Percentiles rank a stretch among this genome's conserved stretches.
These are phyloP conservation scores for Leccinum olivaceopallidum DNA, from an alignment of 768 basidiomycete species.

Conservation along the genomic window DNA sequence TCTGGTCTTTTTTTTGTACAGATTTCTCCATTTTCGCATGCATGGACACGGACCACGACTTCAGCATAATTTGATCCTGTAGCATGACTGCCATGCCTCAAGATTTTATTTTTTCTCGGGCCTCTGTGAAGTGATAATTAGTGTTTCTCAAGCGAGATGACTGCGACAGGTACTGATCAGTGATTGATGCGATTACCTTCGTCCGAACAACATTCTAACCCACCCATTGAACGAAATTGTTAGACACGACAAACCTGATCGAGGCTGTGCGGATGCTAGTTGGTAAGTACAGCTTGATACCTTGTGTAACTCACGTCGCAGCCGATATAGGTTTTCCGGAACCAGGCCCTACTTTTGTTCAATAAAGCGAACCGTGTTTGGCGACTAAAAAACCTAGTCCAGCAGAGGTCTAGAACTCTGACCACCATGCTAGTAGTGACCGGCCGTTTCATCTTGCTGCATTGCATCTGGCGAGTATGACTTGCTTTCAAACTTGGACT, in stretches of 20 bases:
- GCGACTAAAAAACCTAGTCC: not conserved
- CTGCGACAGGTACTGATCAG: slow-evolving; percentile 15
- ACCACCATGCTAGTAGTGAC: not conserved
- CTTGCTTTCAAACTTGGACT: not conserved
- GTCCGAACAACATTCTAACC: not conserved
- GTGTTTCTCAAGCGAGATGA: slow-evolving; percentile 20
- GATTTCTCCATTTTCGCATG: slow-evolving; percentile 37
- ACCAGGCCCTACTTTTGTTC: not conserved
- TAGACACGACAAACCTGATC: slow-evolving; percentile 20
- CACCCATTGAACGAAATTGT: not conserved
- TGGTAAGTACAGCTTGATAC: slow-evolving; percentile 13
- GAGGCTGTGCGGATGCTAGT: slow-evolving; percentile 20
- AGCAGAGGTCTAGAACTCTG: not conserved
- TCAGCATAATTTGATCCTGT: slow-evolving; percentile 40
- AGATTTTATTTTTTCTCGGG: slow-evolving; percentile 43
- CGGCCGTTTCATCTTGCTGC: not conserved
- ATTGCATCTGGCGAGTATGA: not conserved
- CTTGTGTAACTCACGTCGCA: not conserved
- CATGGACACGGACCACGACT: slow-evolving; percentile 37
- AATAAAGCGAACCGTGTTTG: not conserved
- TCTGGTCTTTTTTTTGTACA: slow-evolving; percentile 21
- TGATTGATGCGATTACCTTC: slow-evolving; percentile 21
- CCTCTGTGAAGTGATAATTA: slow-evolving; percentile 35
- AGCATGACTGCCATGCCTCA: slow-evolving; percentile 29
- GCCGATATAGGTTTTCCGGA: slow-evolving; percentile 8